Conservation (phyloP, 73 alveolate genomes). For the Paramecium sexaurelia region DNA sequence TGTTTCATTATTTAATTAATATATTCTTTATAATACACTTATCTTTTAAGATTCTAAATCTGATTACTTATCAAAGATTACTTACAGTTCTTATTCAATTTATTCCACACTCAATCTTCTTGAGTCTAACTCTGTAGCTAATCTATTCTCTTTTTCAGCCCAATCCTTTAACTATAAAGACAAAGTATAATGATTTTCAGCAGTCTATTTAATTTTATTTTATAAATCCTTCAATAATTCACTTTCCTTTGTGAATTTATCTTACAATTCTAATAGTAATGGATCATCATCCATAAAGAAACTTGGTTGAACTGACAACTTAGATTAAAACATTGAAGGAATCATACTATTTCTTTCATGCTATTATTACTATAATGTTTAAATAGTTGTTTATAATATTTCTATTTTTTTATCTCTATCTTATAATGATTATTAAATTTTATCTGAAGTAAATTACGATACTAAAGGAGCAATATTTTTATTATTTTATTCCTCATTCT, state of each 20-base stretch:
- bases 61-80: background rate
- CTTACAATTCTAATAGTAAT: constrained; percentile 5
- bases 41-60: constrained; percentile 48
- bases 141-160: constrained; percentile 58
- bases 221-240: constrained; percentile 15
- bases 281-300: constrained; percentile 55
- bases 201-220: constrained; percentile 22
- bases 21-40: background rate
- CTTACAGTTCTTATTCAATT: constrained; percentile 18
- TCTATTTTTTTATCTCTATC: background rate
- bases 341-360: constrained; percentile 5
- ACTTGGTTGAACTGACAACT: constrained; percentile 8
- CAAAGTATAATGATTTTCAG: constrained; percentile 18
- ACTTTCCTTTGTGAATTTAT: constrained; percentile 43
- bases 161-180: constrained; percentile 15
- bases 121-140: constrained; percentile 47
- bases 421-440: background rate
- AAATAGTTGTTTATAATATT: background rate
- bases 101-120: background rate
- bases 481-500: background rate
- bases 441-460: background rate
- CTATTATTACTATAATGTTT: background rate
- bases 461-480: background rate
- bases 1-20: background rate
- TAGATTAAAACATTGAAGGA: constrained; percentile 27